Evolutionary conservation across 768 basidiomycete species (phyloP), one percentile per base, ranked within the genome.

Genomic region (Mycena amicta): DNA sequence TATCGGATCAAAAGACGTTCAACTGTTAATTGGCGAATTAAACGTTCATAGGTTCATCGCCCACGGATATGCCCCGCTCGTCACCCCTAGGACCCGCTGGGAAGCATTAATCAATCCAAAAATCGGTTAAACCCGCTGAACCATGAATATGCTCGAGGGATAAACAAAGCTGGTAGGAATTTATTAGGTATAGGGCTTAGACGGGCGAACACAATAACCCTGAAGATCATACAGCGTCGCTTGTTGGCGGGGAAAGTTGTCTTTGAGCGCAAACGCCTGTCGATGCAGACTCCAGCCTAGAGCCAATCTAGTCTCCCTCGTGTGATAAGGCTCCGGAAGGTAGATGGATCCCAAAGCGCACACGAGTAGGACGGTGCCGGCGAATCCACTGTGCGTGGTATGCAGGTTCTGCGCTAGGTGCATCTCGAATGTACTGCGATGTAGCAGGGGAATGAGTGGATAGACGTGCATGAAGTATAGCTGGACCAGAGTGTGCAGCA

Each of bases 171-270:
- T n/a, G n/a, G n/a, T n/a, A n/a, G n/a, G n/a, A n/a, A n/a, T n/a
- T n/a, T n/a, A n/a, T n/a, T 8, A n/a, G n/a, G n/a, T n/a, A n/a
- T n/a, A n/a, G n/a, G n/a, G n/a, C n/a, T n/a, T n/a, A 75, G 13
- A 37, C 8, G 8, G 1, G 55, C 82, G 74, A 63, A 80, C 82
- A 40, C 76, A 76, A 67, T 87, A 86, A 33, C 80, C 78, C 67
- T 95, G 93, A 50, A 95, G 70, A 61, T 94, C 93, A 68, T 84
- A 87, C 58, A 95, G 67, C 5, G 80, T 73, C 1, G 91, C 89
- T 5, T 88, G 83, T 0, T 29, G 43, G 27, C 8, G 45, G 1
- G 55, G 51, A 1, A 37, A 31, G 15, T 61, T 54, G 1, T 51
- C 59, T 22, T 51, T 47, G 16, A 61, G 55, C 16, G 52, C 45